Evolutionary conservation across 805 yeast species (phyloP).

Genomic region (Ogataea nitratoaversa): DNA sequence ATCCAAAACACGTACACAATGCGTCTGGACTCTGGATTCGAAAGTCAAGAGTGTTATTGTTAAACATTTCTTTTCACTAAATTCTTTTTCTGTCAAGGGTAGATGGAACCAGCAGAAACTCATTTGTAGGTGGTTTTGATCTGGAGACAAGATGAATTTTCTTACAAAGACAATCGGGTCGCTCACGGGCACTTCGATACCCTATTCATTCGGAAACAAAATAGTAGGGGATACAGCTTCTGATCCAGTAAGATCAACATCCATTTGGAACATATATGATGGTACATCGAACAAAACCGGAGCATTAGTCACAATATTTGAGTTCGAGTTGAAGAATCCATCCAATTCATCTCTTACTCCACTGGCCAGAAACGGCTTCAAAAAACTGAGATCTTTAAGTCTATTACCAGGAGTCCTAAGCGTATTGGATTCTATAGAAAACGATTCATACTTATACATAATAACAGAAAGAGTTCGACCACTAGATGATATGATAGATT

Average conservation of each 20-base stretch:
- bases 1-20: no score
- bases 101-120: no score
- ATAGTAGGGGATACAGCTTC: slow-evolving; percentile 21
- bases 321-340: slow-evolving; percentile 47
- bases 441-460: slow-evolving; percentile 51
- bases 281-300: slow-evolving; percentile 55
- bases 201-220: slow-evolving; percentile 50
- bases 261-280: slow-evolving; percentile 61
- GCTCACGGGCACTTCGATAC: slow-evolving; percentile 53
- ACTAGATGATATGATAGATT: slow-evolving; percentile 35
- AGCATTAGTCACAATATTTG: slow-evolving; percentile 58
- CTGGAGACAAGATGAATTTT: slow-evolving; percentile 51
- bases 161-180: slow-evolving; percentile 60
- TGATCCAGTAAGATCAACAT: slow-evolving; percentile 25
- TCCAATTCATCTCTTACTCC: slow-evolving; percentile 26
- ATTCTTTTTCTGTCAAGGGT: no score
- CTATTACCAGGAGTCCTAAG: slow-evolving; percentile 64
- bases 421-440: slow-evolving; percentile 60
- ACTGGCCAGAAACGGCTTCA: slow-evolving; percentile 42
- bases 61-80: no score
- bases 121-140: no score
- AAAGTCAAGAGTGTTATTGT: no score
- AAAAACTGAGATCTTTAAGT: slow-evolving; percentile 50
- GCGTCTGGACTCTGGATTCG: no score
- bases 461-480: slow-evolving; percentile 68